Conservation (phyloP, 331 rosid species). For the Arachis monticola region DNA sequence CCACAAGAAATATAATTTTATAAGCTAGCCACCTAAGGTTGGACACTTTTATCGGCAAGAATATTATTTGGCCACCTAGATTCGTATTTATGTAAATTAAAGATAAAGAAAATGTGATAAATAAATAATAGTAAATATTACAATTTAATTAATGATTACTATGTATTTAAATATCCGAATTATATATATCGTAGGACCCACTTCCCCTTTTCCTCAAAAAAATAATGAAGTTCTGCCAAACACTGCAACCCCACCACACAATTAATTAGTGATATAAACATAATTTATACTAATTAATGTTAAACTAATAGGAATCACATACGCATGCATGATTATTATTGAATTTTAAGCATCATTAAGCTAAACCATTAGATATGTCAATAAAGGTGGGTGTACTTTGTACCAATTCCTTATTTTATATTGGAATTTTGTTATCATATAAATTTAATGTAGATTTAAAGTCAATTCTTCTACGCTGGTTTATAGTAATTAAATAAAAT, state of each 20-base stretch:
- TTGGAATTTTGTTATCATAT: neutral
- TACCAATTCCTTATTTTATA: neutral
- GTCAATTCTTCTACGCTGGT: constrained; percentile 33
- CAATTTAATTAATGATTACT: too few relatives aligned
- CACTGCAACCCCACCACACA: constrained; percentile 33
- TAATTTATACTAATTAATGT: neutral
- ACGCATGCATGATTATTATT: neutral
- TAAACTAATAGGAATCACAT: constrained; percentile 19
- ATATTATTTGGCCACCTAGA: too few relatives aligned
- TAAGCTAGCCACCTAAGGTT: too few relatives aligned
- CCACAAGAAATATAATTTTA: too few relatives aligned
- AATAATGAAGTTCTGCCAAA: constrained; percentile 27
- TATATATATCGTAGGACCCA: too few relatives aligned
- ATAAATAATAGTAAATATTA: too few relatives aligned
- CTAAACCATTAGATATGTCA: constrained; percentile 14
- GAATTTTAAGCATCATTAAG: constrained; percentile 20
- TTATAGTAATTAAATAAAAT: neutral
- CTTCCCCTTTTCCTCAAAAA: too few relatives aligned
- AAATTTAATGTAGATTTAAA: constrained; percentile 11
- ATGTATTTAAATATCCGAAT: too few relatives aligned
- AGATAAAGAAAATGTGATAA: too few relatives aligned
- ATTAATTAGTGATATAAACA: neutral
- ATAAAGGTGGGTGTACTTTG: constrained; percentile 29
- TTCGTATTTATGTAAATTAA: too few relatives aligned
- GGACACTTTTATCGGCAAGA: too few relatives aligned